Base-by-base conservation (phyloP, 805 yeast genomes). In the Spathaspora arborariae region DNA sequence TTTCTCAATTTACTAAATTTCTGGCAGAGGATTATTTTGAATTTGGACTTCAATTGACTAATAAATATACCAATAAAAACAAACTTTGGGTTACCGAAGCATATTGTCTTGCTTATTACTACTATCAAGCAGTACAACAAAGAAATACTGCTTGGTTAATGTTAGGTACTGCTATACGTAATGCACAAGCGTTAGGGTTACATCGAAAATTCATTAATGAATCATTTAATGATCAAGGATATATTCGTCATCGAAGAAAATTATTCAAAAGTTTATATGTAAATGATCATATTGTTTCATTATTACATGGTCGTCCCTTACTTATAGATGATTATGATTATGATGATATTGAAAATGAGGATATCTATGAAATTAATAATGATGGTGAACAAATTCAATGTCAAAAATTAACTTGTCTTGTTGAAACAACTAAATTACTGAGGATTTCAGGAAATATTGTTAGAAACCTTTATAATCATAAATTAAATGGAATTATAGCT, bases 101-200 rank as follows among this genome's bases (percentile, higher is more conserved):
- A 1, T 60, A 70, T 48, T 48, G 68, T 20, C 49, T 76, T 16
- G 58, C 67, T 20, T 69, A 62, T 51, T 62, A 71, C 50, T 73
- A 62, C 51, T 67, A 74, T 49, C 74, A 68, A 42, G 58, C 62
- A 24, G 60, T 60, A 10, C 68, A 73, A 13, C 66, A 65, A 41
- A 61, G 72, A 45, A 63, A 63, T 42, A 57, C 72, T 0, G 70
- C 78, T 5, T 75, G 79, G 79, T 55, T 73, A 9, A 63, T 64
- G 49, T 50, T 75, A 20, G 75, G 77, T 5, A 50, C 52, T 19
- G 72, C 77, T 1, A 70, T 75, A n/a, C 56, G 74, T 22, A 59
- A 65, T 50, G 76, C 76, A 0, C 74, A 69, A 39, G 53, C 74
- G 0, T 54, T 74, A 45, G 79, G 79, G 0, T 47, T 73, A 27